Evolutionary conservation across 257 asterid genomes (phyloP), one percentile per base, ranked within the genome.

Genomic region (Solanum piurae): DNA sequence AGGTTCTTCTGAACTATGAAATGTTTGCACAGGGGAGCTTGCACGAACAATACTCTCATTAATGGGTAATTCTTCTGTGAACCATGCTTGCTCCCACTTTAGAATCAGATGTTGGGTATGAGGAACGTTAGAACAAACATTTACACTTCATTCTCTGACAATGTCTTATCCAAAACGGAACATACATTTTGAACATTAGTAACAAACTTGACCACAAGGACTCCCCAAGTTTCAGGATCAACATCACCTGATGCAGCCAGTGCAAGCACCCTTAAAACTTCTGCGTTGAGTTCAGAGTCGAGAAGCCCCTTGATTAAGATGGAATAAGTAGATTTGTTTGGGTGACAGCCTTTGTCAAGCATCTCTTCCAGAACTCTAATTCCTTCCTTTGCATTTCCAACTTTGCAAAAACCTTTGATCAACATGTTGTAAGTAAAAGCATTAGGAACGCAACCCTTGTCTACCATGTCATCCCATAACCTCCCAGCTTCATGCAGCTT

Each of bases 381-480:
- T 82, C 96, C 99, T 87, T 91, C 98, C 89, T 90, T 93, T 2
- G 95, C 93, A 77, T 88, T 93, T 76, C 98, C 98, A 75, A 46
- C 91, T 88, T 88, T 92, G 90, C 98, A 95, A 88, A 95, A 94
- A 83, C 98, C 98, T 77, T 91, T 94, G 75, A 95, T 93, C 91
- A 97, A 87, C 93, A 93, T 84, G 89, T 92, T 91, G 84, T 94
- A 97, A 68, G 98, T 95, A 88, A 95, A 94, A 29, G 95, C 92
- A 93, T 94, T 95, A n/a, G 98, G 98, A 44, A 86, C 83, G 77
- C 96, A 94, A 9, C 95, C 95, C 88, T 92, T 93, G 85, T 93
- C 97, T 85, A 94, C 94, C 99, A 96, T 94, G 85, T 94, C 94
- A 90, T 96, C 99, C 99, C 98, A 96, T 77, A 96, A 90, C 90